phyloP scores from a whole-genome alignment of 352 stramenopile species.

The Globisporangium recalcitrans region DNA sequence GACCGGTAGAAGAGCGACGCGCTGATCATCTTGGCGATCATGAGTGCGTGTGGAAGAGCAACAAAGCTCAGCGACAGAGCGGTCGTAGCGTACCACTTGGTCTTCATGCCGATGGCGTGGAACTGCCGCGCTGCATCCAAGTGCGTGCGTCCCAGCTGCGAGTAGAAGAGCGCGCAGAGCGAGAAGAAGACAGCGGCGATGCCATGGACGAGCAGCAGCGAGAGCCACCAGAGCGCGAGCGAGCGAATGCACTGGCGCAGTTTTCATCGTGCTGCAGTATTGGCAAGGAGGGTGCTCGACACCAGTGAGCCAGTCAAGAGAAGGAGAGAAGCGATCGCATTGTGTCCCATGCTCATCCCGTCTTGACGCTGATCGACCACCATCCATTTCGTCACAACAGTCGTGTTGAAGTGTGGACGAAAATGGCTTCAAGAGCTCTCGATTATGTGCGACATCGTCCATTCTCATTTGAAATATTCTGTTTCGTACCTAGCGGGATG shows the following conservation, averaged over 20 bases:
- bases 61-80: not conserved
- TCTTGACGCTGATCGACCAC: not conserved
- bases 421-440: not conserved
- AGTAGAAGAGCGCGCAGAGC: constrained; percentile 7
- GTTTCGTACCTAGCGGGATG: not conserved
- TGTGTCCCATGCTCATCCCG: not conserved
- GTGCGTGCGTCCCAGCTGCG: constrained; percentile 9
- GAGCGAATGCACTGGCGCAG: not conserved
- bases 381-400: not conserved
- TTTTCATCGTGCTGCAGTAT: not conserved
- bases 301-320: not conserved
- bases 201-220: not conserved
- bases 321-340: not conserved
- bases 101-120: not conserved
- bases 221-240: not conserved
- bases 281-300: not conserved
- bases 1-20: not conserved
- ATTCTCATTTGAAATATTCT: not conserved
- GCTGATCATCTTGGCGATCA: constrained; percentile 6
- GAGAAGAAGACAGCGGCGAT: not conserved
- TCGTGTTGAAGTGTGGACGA: not conserved
- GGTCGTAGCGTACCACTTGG: constrained; percentile 4
- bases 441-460: not conserved
- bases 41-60: constrained; percentile 2
- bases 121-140: constrained; percentile 1